Percentiles rank a stretch among this genome's conserved stretches.
Evolutionary conservation across 1,284 basidiomycete genomes (phyloP).

Genomic region (Austropuccinia psidii): DNA sequence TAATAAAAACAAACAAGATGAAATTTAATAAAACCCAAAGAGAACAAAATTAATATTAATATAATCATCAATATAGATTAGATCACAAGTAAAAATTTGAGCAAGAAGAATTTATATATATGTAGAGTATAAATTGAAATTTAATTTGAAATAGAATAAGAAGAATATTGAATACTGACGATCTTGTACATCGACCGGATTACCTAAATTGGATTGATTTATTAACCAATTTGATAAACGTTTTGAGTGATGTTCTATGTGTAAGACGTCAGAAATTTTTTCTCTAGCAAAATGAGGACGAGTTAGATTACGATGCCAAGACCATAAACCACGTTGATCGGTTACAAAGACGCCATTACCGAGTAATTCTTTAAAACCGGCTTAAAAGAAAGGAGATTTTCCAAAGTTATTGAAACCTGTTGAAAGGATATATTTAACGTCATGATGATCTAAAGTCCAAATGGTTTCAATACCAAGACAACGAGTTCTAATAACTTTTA

Average conservation of each 20-base stretch:
- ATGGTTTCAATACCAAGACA: constrained; percentile 1
- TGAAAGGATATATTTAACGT: constrained; percentile 26
- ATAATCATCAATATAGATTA: background rate
- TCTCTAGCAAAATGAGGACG: constrained; percentile 66
- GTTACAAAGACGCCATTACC: constrained; percentile 4
- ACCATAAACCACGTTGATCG: constrained; percentile 2
- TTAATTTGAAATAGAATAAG: background rate
- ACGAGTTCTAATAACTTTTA: constrained; percentile 21
- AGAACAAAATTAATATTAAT: too few relatives aligned
- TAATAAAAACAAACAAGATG: background rate
- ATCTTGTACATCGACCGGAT: constrained; percentile 22
- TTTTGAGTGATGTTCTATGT: constrained; percentile 57
- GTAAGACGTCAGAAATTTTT: constrained; percentile 61
- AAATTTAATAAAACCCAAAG: background rate
- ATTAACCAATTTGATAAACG: constrained; percentile 54
- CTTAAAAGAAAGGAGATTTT: constrained; percentile 12
- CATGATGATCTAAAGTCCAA: constrained; percentile 15
- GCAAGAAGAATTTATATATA: constrained; percentile 41
- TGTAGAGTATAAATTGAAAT: background rate
- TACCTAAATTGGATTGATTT: background rate
- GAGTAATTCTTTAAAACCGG: background rate
- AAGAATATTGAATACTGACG: background rate
- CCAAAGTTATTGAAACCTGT: constrained; percentile 27
- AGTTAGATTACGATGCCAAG: constrained; percentile 59
- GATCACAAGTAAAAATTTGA: background rate